Evolutionary conservation across 768 basidiomycete species (phyloP).

Genomic region (Collybiopsis luxurians): DNA sequence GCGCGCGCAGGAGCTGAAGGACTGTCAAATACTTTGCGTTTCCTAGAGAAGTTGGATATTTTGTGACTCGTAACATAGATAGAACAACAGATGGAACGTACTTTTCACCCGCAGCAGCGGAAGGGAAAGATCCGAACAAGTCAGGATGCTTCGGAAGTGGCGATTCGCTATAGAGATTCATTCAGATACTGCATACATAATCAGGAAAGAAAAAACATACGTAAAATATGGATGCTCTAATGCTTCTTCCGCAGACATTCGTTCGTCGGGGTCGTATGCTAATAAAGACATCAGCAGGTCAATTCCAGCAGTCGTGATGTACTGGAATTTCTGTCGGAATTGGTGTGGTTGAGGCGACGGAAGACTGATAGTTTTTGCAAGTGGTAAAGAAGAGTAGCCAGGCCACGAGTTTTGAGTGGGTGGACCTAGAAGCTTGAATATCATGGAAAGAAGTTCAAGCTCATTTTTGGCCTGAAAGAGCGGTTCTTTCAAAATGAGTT

Average conservation of each 20-base stretch:
- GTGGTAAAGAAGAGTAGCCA: constrained; percentile 72
- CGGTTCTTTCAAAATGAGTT: constrained; percentile 91
- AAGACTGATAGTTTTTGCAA: constrained; percentile 74
- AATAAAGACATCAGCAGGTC: constrained; percentile 81
- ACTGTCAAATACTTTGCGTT: constrained; percentile 73
- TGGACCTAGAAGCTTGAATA: constrained; percentile 93
- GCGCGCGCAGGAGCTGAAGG: constrained; percentile 78
- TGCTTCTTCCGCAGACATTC: constrained; percentile 90
- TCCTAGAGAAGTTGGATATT: constrained; percentile 37
- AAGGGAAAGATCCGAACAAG: constrained; percentile 94
- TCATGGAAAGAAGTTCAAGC: constrained; percentile 88
- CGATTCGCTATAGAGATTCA: constrained; percentile 61
- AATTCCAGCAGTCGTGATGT: constrained; percentile 79
- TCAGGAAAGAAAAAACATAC: constrained; percentile 40
- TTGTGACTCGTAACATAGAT: neutral
- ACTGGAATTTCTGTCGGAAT: constrained; percentile 83
- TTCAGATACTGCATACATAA: neutral
- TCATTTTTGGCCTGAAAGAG: constrained; percentile 98
- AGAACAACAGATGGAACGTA: constrained; percentile 31
- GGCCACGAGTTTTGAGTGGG: constrained; percentile 89
- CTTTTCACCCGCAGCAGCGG: constrained; percentile 95
- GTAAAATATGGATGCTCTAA: constrained; percentile 88
- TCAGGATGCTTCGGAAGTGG: constrained; percentile 96
- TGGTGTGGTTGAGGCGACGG: constrained; percentile 73
- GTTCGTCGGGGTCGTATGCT: constrained; percentile 83